Base-by-base conservation (phyloP, 352 stramenopile species). In the Phytophthora podocarpi region DNA sequence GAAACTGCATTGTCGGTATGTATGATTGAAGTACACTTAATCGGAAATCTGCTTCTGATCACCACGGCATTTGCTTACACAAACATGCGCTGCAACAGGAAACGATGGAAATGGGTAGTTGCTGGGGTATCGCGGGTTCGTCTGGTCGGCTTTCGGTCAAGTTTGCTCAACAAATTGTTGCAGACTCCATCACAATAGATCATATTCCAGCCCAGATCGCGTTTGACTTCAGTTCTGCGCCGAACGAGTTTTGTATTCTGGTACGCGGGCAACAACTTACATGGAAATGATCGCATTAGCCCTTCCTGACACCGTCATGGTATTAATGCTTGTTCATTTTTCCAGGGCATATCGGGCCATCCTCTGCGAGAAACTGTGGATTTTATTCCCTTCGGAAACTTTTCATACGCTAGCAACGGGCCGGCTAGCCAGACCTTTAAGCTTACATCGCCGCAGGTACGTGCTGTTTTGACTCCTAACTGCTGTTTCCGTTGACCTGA, bases 101-200 rank as follows among this genome's bases (percentile, higher is more conserved):
- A 83, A 91, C 85, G 13, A 90, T 89, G 63, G 86, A 92, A 54
- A 84, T 95, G 12, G 89, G 89, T 12, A 91, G 78, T 34, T 97
- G 89, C 57, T 97, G 87, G 85, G 78, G 75, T 18, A 74, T 95
- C 28, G 50, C 55, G 5, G 80, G 85, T 0, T 57, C 70, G 5
- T 72, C 61, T 7, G 89, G 87, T 16, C 85, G 76, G 9, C 71
- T 97, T 11, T 91, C 89, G 0, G 78, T 97, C 13, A 85, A 85
- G 24, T 91, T 96, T 34, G 60, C 73, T 8, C 59, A 78, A 5
- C 78, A 81, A 42, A 85, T 96, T 40, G 49, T 92, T 40, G 75
- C 74, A 12, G 76, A 90, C 8, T 59, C 80, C 3, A 65, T 97
- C 32, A 89, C 80, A 8, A 78, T 97, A 26, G 87, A 96, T 49